These are phyloP conservation scores for Nitzschia palea DNA, from an alignment of 108 stramenopile genomes.

Conservation along the genomic window DNA sequence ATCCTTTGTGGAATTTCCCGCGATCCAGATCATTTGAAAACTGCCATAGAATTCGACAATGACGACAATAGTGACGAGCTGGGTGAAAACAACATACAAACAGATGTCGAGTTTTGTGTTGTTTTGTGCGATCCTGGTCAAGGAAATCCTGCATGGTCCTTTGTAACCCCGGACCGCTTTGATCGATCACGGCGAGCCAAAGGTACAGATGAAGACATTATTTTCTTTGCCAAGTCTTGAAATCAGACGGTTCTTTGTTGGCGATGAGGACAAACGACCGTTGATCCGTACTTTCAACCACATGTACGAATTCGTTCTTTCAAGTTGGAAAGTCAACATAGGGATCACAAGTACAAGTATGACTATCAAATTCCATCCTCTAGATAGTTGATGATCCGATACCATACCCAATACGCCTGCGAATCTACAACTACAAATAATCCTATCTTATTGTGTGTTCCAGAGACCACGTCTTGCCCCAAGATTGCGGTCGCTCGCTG, in stretches of 20 bases:
- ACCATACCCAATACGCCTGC: no score
- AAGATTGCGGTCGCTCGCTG: no score
- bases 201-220: conserved; percentile 81
- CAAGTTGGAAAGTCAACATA: no score
- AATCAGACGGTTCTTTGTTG: neutral
- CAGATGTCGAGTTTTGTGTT: conserved; percentile 10
- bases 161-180: conserved; percentile 46
- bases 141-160: neutral
- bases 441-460: no score
- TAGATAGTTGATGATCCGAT: no score
- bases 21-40: conserved; percentile 18
- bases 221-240: conserved; percentile 41
- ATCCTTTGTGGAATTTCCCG: conserved; percentile 60
- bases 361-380: no score
- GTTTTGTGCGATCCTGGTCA: conserved; percentile 23
- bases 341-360: no score
- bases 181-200: conserved; percentile 67
- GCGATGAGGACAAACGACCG: neutral
- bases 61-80: no score
- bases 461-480: no score
- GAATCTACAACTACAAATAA: no score
- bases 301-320: no score
- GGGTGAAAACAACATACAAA: no score
- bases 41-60: neutral
- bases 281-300: neutral